Evolutionary conservation across 495 filamentous ascomycete genomes (phyloP), one percentile per base, ranked within the genome.

Genomic region (Zalerion maritima): DNA sequence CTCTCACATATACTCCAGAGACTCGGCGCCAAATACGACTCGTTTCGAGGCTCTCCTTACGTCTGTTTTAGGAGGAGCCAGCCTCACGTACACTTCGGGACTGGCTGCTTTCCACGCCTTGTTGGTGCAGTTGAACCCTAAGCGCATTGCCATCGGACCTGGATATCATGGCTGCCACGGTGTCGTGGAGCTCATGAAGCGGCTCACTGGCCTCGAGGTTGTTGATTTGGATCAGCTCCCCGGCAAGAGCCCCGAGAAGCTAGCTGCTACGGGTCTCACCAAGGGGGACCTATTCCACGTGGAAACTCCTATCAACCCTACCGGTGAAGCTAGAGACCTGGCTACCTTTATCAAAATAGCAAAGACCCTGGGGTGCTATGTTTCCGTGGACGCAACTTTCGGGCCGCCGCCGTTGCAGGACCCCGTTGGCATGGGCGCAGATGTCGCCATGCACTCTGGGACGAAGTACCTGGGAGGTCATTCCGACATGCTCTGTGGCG

Each of bases 381-480:
- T 94, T n/a, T 72, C 75, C 10, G 81, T 97, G 3, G 89, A 97
- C 52, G 68, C 76, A 0, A 97, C 89, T 0, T 94, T 97, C 47
- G 89, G 71, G 1, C 89, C 89, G n/a, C 89, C 89, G 9, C 74
- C 74, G 14, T 61, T 97, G 21, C 77, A 81, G 50, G 81, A 94
- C 40, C 89, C 89, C 2, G 91, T 94, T 46, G 25, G 42, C 19
- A 73, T 60, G 43, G 85, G 84, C 33, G 81, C 76, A 2, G 85
- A 94, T 51, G 50, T 81, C 0, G 71, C 94, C 13, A 78, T 94
- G 78, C 89, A 97, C 52, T 73, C 66, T 14, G 89, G 82, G 8
- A 89, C 85, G 6, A 97, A 97, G 62, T 97, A 94, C 50, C 67
- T 97, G 34, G 89, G 89, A 12, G 89, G 89, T 1, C 89, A 97